These are phyloP conservation scores for Dimocarpus longan DNA, from an alignment of 345 rosid genomes.

Conservation along the genomic window DNA sequence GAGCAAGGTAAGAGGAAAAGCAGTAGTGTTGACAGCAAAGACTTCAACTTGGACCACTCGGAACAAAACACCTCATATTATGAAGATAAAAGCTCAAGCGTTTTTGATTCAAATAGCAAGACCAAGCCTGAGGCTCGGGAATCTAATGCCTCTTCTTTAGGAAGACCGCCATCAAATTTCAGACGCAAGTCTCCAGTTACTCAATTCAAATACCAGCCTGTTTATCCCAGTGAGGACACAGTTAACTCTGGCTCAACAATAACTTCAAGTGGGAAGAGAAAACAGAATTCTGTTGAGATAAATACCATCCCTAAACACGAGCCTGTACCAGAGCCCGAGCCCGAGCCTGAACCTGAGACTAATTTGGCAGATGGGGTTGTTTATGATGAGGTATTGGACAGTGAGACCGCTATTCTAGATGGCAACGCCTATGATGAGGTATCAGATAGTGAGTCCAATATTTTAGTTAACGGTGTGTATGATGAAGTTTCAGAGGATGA, in stretches of 20 bases:
- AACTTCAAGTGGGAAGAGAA: conserved; percentile 41
- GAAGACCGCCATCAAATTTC: conserved; percentile 83
- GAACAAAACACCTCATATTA: conserved; percentile 29
- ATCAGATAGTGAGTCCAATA: conserved; percentile 22
- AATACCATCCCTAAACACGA: conserved; percentile 37
- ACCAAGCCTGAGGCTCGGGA: conserved; percentile 28
- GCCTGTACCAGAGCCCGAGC: conserved; percentile 35
- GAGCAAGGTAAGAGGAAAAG: conserved; percentile 61
- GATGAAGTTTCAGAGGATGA: conserved; percentile 21
- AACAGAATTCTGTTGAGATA: conserved; percentile 35
- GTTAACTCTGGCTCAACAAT: conserved; percentile 35
- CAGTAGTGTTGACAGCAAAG: conserved; percentile 32
- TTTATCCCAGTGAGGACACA: conserved; percentile 45
- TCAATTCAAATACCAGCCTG: conserved; percentile 50
- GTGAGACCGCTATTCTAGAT: conserved; percentile 31
- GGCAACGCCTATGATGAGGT: conserved; percentile 31
- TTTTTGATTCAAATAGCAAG: conserved; percentile 29
- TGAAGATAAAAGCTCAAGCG: conserved; percentile 43
- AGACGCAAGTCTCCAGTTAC: conserved; percentile 73
- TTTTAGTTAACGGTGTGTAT: conserved; percentile 32
- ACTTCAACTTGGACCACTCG: conserved; percentile 34
- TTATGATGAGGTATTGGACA: conserved; percentile 35
- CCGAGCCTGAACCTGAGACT: conserved; percentile 34
- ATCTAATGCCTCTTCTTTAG: conserved; percentile 42
- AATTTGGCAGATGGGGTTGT: conserved; percentile 27